Conservation (phyloP, 306 rosid genomes). For the Lathyrus oleraceus region DNA sequence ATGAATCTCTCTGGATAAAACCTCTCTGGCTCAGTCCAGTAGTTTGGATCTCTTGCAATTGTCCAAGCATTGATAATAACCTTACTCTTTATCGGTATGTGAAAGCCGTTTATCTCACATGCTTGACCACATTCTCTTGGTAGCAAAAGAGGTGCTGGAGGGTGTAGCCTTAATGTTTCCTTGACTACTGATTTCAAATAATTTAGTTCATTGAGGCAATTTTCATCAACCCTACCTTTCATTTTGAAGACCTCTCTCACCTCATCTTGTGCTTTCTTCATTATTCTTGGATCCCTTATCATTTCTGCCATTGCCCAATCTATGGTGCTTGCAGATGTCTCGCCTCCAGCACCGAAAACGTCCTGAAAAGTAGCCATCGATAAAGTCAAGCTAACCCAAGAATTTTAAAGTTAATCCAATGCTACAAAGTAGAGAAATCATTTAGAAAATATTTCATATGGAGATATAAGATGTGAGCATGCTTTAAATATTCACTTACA, state of each 20-base stretch:
- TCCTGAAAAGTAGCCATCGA: conserved; percentile 13
- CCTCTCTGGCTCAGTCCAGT: conserved; percentile 33
- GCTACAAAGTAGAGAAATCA: no score
- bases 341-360: conserved; percentile 41
- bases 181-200: conserved; percentile 44
- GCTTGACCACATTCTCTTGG: conserved; percentile 35
- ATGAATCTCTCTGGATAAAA: conserved; percentile 40
- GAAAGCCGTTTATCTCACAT: conserved; percentile 33
- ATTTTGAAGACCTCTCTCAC: conserved; percentile 8
- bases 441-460: no score
- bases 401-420: no score
- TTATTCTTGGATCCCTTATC: conserved; percentile 27
- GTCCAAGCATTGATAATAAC: conserved; percentile 36
- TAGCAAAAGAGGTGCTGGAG: conserved; percentile 35
- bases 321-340: conserved; percentile 39
- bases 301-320: conserved; percentile 45
- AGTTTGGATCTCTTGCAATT: conserved; percentile 44
- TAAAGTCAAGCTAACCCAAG: no score
- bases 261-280: conserved; percentile 39
- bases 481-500: background rate
- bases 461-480: no score
- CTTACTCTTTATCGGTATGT: conserved; percentile 33
- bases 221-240: conserved; percentile 30
- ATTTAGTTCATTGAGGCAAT: conserved; percentile 8
- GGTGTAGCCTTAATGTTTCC: conserved; percentile 45